Evolutionary conservation across 495 filamentous ascomycete species (phyloP), one percentile per base, ranked within the genome.

Genomic region (Podospora appendiculata): DNA sequence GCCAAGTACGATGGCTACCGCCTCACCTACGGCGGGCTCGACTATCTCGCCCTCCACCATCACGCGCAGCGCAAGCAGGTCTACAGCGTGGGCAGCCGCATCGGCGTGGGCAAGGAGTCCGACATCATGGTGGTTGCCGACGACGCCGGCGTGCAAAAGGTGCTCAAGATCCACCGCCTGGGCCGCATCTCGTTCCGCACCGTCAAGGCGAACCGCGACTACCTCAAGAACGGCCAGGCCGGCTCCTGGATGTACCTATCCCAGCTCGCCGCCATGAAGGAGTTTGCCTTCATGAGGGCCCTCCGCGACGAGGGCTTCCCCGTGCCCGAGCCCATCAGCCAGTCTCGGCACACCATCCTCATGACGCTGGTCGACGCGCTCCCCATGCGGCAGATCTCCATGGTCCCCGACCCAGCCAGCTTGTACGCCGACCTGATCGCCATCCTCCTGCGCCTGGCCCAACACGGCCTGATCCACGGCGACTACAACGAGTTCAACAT

Each of bases 401-500:
- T 73, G 38, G 84, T 96, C 6, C 81, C 88, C 11, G 79, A 94
- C 47, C 88, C 90, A 0, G 88, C 88, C 8, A 64, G 61, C 32
- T 75, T 99, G 16, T 97, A 97, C 71, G 84, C 86, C 36, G 86
- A 95, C 48, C 73, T 99, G 48, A 94, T 99, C 66, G 79, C 83
- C 48, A 81, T 96, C 54, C 89, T 96, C 53, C 65, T 99, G 41
- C 75, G 81, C 46, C 78, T 99, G 19, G 93, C 93, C n/a, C 76
- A 79, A 32, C 84, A 86, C 59, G 94, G 93, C 8, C 71, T 99
- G 51, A 97, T 99, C 49, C 93, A 99, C 66, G 94, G 93, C 57
- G 93, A 99, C 66, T 97, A 95, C 73, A 99, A 99, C 72, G 94
- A 97, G 71, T 99, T 99, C 76, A 99, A 99, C 63, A 89, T 99